A percentile compares a stretch with the other conserved stretches of the same genome.
These are phyloP conservation scores for Neurospora sp. DNA, from an alignment of 2,329 filamentous ascomycete species.

Conservation along the genomic window DNA sequence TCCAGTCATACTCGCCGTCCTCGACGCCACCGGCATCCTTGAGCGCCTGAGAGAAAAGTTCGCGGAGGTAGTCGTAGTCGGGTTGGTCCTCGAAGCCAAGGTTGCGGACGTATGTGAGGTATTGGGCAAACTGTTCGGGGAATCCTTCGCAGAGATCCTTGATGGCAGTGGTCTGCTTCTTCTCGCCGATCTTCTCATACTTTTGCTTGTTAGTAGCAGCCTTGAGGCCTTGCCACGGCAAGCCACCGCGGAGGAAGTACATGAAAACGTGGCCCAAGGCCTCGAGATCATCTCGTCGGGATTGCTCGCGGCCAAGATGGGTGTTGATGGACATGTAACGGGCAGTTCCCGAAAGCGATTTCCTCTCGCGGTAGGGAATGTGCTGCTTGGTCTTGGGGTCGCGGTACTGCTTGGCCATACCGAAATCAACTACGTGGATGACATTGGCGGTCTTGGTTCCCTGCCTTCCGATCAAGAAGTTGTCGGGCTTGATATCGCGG, in stretches of 20 bases:
- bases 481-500: constrained; percentile 98
- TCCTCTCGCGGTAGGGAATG: constrained; percentile 93
- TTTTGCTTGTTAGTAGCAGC: constrained; percentile 84
- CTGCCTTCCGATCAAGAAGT: constrained; percentile 92
- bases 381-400: constrained; percentile 99
- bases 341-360: constrained; percentile 91
- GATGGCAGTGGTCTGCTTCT: constrained; percentile 96
- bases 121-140: constrained; percentile 96
- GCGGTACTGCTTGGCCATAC: constrained; percentile 98
- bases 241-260: constrained; percentile 62
- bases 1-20: constrained; percentile 99
- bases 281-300: constrained; percentile 89
- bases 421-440: constrained; percentile 97
- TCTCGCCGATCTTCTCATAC: constrained; percentile 99
- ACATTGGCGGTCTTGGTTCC: constrained; percentile 93
- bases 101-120: constrained; percentile 93
- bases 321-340: constrained; percentile 99
- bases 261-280: constrained; percentile 69
- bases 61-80: constrained; percentile 94
- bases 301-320: constrained; percentile 91
- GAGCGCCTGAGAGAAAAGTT: constrained; percentile 90
- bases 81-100: constrained; percentile 97
- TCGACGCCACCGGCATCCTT: constrained; percentile 92
- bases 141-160: constrained; percentile 96
- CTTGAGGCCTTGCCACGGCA: constrained; percentile 65